Conservation (phyloP, 345 rosid genomes). For the Aethionema arabicum region DNA sequence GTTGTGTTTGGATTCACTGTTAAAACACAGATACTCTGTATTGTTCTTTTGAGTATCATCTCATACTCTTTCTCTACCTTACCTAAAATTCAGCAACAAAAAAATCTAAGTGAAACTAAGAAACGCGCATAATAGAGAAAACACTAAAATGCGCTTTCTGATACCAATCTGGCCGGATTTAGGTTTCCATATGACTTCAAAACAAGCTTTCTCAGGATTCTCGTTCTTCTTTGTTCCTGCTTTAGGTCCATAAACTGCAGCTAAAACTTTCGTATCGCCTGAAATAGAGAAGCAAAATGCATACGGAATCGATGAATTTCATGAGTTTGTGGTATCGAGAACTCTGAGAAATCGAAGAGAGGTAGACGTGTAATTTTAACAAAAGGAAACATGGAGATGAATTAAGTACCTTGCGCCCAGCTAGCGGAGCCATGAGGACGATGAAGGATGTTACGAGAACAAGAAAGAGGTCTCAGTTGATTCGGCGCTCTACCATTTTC, state of each 20-base stretch:
- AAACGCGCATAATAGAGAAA: not conserved
- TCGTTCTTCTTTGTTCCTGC: conserved; percentile 89
- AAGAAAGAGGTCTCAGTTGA: conserved; percentile 78
- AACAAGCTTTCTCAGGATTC: conserved; percentile 82
- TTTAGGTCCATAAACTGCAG: conserved; percentile 93
- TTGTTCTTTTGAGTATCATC: conserved; percentile 77
- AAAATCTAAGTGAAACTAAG: conserved; percentile 1
- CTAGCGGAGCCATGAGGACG: conserved; percentile 97
- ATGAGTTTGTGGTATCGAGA: not conserved
- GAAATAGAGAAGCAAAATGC: conserved; percentile 2
- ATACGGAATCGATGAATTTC: not conserved
- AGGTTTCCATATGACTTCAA: conserved; percentile 97
- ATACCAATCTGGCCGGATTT: conserved; percentile 83
- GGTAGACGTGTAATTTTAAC: not conserved
- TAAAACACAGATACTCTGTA: conserved; percentile 81
- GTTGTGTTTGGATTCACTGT: conserved; percentile 85
- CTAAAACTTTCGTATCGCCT: conserved; percentile 89
- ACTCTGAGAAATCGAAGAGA: not conserved
- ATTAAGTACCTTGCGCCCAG: conserved; percentile 78
- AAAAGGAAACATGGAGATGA: not conserved
- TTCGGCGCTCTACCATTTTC: conserved; percentile 62
- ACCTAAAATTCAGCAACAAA: conserved; percentile 43
- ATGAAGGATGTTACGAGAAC: conserved; percentile 70
- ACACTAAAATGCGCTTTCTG: not conserved
- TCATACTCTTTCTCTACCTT: conserved; percentile 75